A percentile compares a stretch with the other conserved stretches of the same genome.
Evolutionary conservation across 176 grass and related monocot genomes (phyloP).

Genomic region (Hyparrhenia diplandra): DNA sequence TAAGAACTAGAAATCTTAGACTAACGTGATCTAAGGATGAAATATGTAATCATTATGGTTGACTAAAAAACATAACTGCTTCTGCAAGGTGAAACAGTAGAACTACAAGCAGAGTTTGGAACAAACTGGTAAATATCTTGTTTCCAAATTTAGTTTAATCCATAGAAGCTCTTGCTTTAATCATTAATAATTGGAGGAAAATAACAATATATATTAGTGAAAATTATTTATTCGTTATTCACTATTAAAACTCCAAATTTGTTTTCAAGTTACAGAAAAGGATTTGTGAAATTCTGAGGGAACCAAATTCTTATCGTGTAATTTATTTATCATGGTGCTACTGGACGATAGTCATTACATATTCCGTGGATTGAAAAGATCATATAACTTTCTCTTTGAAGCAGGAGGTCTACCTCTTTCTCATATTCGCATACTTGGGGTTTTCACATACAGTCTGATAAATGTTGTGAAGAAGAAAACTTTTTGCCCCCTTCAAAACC

Average conservation of each 20-base stretch:
- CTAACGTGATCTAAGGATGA: not conserved
- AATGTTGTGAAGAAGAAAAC: conserved; percentile 86
- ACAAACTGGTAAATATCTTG: not conserved
- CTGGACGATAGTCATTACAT: not conserved
- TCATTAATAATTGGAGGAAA: not conserved
- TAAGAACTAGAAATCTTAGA: conserved; percentile 8
- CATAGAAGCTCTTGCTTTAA: not conserved
- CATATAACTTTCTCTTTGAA: conserved; percentile 21
- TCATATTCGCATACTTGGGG: conserved; percentile 71
- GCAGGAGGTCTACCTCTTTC: conserved; percentile 51
- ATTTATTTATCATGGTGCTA: not conserved
- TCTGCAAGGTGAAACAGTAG: not conserved
- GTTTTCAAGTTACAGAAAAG: not conserved
- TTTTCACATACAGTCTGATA: conserved; percentile 92
- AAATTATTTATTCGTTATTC: conserved; percentile 4
- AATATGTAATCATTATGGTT: not conserved
- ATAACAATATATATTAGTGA: not conserved
- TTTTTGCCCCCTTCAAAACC: conserved; percentile 90
- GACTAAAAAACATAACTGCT: conserved; percentile 17
- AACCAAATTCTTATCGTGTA: not conserved
- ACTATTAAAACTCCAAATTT: not conserved
- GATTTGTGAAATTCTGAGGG: not conserved
- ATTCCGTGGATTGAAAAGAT: not conserved
- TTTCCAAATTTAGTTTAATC: not conserved
- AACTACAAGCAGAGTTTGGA: conserved; percentile 1